These are phyloP conservation scores for Colletotrichum sp. DNA, from an alignment of 2,329 filamentous ascomycete species.

Conservation along the genomic window DNA sequence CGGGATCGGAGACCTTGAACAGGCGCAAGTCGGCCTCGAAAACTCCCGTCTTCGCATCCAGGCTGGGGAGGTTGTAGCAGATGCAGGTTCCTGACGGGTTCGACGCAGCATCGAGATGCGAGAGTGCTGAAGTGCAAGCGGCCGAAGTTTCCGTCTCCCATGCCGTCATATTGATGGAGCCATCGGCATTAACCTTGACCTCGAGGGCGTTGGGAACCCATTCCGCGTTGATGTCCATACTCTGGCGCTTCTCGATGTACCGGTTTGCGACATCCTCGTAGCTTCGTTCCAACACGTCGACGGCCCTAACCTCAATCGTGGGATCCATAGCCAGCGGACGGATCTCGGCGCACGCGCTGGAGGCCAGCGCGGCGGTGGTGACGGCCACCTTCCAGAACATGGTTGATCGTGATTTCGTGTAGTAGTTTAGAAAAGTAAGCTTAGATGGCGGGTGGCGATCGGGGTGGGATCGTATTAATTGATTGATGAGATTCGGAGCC, in stretches of 20 bases:
- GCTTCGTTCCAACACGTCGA: constrained; percentile 20
- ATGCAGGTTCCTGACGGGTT: constrained; percentile 80
- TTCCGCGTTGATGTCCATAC: not conserved
- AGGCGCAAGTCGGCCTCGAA: constrained; percentile 81
- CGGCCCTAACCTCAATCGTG: constrained; percentile 30
- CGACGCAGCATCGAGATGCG: constrained; percentile 58
- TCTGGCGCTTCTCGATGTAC: constrained; percentile 26
- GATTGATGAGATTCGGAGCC: not conserved
- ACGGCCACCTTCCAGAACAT: constrained; percentile 22
- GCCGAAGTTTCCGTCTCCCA: constrained; percentile 59
- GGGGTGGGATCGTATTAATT: constrained; percentile 11
- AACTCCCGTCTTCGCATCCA: constrained; percentile 69
- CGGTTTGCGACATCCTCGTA: constrained; percentile 20
- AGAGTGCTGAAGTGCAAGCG: constrained; percentile 65
- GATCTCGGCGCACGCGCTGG: constrained; percentile 20
- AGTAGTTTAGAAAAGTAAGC: not conserved
- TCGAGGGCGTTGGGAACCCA: constrained; percentile 22
- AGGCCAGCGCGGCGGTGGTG: constrained; percentile 15
- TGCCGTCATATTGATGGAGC: constrained; percentile 55
- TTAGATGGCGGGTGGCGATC: not conserved
- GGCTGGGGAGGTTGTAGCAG: constrained; percentile 81
- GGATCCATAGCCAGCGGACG: constrained; percentile 25
- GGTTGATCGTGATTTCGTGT: not conserved
- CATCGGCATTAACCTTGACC: constrained; percentile 43
- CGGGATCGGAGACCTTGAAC: constrained; percentile 70